Conservation (phyloP, 129 eudicot species). For the Heracleum sosnowskyi region DNA sequence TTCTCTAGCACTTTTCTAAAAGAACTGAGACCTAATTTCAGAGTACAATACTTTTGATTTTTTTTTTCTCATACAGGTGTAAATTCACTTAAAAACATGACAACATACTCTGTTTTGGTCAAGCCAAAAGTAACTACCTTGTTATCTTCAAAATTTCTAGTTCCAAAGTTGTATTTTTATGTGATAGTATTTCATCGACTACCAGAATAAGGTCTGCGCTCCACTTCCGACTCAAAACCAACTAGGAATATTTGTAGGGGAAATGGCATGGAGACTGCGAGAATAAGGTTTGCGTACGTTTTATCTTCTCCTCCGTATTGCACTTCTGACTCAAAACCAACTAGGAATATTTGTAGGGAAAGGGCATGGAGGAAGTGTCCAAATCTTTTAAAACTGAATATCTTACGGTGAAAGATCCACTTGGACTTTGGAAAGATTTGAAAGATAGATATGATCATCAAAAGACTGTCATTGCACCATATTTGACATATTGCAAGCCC, state of each 20-base stretch:
- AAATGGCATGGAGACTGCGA: background rate
- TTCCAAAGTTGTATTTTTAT: background rate
- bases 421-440: no score
- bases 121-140: background rate
- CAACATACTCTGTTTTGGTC: background rate
- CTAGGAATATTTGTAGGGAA: background rate
- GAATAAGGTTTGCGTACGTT: background rate
- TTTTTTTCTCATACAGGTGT: background rate
- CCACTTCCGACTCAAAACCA: background rate
- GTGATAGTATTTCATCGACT: background rate
- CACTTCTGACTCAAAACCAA: background rate
- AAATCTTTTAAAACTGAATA: no score
- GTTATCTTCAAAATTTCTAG: no score
- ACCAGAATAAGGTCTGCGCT: background rate
- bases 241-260: background rate
- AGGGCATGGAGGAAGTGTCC: no score
- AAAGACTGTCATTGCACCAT: no score
- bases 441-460: no score
- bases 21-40: background rate
- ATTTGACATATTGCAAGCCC: no score
- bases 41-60: background rate
- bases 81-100: background rate
- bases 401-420: no score
- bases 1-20: background rate
- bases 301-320: no score